Evolutionary conservation across 1,284 basidiomycete species (phyloP), one percentile per base, ranked within the genome.

Genomic region (Cryptococcus sp.): DNA sequence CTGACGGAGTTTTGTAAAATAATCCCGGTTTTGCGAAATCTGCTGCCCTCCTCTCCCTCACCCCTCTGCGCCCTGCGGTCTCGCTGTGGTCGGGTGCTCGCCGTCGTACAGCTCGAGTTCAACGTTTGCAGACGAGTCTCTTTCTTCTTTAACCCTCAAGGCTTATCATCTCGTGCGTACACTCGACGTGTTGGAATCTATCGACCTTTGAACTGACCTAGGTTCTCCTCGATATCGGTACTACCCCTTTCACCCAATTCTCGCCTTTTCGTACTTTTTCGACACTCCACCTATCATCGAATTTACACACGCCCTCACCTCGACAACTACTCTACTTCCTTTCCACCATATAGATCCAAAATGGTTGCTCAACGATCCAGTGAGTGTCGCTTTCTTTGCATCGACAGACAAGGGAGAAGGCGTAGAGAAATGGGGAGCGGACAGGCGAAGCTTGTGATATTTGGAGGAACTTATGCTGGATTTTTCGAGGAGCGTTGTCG

Each of bases 351-450:
- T 45, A 52, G 38, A 41, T 47, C 48, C 52, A 56, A 56, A 59
- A 42, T 46, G 33, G 37, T 35, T 35, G 28, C 33, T 31, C 19
- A 38, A 28, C 49, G 43, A 45, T 63, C 63, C 52, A 68, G 66
- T 68, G 57, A 53, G 66, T 68, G 34, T 44, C 42, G 26, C 31
- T 25, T 24, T 36, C 40, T 28, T 16, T 40, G 22, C 9, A n/a
- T n/a, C n/a, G n/a, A n/a, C n/a, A n/a, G n/a, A 5, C 16, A 21
- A 24, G 12, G 26, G n/a, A 34, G 26, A 22, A 32, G 22, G 10
- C 11, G 34, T 5, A 23, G 26, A 25, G 16, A 18, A 35, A 35
- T 18, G 36, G 28, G n/a, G n/a, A 6, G 39, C 11, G 45, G 9
- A 26, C 7, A n/a, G n/a, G 6, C 7, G 43, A 12, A 31, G 28